These are phyloP conservation scores for Parietaria judaica DNA, from an alignment of 306 rosid species.

Conservation along the genomic window DNA sequence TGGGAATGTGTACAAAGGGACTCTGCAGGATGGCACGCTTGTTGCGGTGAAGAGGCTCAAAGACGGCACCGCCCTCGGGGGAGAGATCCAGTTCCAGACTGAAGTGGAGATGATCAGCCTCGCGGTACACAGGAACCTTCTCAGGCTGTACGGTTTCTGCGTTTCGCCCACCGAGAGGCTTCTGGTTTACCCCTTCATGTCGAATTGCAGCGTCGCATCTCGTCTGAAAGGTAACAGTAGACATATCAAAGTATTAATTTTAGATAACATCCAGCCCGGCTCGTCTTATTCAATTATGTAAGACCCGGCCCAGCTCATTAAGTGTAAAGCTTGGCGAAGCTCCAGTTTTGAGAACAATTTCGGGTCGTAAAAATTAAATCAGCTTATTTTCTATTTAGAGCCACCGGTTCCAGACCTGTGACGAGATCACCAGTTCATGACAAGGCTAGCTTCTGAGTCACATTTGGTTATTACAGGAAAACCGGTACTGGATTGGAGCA, in stretches of 20 bases:
- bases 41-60: constrained; percentile 92
- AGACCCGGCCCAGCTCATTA: too few relatives aligned
- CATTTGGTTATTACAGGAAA: constrained; percentile 38
- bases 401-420: too few relatives aligned
- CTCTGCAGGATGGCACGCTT: constrained; percentile 63
- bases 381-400: too few relatives aligned
- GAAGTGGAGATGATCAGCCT: constrained; percentile 97
- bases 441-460: background rate
- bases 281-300: too few relatives aligned
- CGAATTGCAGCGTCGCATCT: constrained; percentile 92
- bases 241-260: background rate
- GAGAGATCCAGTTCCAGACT: constrained; percentile 91
- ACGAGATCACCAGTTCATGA: too few relatives aligned
- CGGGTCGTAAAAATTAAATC: too few relatives aligned
- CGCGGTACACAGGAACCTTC: constrained; percentile 88
- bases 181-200: constrained; percentile 86
- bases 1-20: constrained; percentile 90
- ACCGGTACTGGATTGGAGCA: constrained; percentile 77
- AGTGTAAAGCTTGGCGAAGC: too few relatives aligned
- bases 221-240: constrained; percentile 58
- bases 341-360: too few relatives aligned
- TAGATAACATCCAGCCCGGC: too few relatives aligned
- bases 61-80: constrained; percentile 70
- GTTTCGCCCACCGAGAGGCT: constrained; percentile 73
- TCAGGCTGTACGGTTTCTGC: constrained; percentile 73